phyloP scores from a whole-genome alignment of 1,139 yeast genomes.

The Suhomyces bribrorum region DNA sequence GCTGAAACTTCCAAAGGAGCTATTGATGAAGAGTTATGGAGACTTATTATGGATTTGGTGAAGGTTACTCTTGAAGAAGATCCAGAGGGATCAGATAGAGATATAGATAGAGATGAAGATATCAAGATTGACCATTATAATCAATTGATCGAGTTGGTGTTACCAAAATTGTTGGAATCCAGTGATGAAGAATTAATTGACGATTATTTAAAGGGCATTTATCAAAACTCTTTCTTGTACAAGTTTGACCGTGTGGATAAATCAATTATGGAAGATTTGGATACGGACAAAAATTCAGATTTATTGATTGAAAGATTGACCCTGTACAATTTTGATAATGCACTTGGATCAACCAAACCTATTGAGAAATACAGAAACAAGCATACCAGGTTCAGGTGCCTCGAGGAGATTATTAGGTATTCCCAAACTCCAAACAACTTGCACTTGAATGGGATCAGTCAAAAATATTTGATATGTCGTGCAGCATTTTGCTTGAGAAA shows the following conservation, averaged over 20 bases:
- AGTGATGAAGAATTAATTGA: conserved; percentile 33
- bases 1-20: conserved; percentile 12
- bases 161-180: conserved; percentile 36
- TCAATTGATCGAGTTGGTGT: conserved; percentile 40
- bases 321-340: conserved; percentile 25
- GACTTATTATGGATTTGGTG: conserved; percentile 42
- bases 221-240: conserved; percentile 52
- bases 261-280: conserved; percentile 7
- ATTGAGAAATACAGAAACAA: conserved; percentile 24
- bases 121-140: conserved; percentile 52
- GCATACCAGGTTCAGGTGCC: conserved; percentile 34
- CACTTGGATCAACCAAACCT: conserved; percentile 38
- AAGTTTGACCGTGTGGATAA: conserved; percentile 46
- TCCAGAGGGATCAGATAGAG: neutral
- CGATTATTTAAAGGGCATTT: conserved; percentile 34
- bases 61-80: conserved; percentile 40
- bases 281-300: conserved; percentile 2
- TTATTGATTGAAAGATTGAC: conserved; percentile 21
- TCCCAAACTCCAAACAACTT: conserved; percentile 16
- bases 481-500: conserved; percentile 37
- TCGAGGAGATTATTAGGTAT: conserved; percentile 34
- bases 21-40: conserved; percentile 44
- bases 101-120: conserved; percentile 36
- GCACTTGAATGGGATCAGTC: conserved; percentile 23
- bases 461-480: conserved; percentile 30